Evolutionary conservation across 23 red algal genomes (phyloP).

Genomic region (Gracilaria gracilis): DNA sequence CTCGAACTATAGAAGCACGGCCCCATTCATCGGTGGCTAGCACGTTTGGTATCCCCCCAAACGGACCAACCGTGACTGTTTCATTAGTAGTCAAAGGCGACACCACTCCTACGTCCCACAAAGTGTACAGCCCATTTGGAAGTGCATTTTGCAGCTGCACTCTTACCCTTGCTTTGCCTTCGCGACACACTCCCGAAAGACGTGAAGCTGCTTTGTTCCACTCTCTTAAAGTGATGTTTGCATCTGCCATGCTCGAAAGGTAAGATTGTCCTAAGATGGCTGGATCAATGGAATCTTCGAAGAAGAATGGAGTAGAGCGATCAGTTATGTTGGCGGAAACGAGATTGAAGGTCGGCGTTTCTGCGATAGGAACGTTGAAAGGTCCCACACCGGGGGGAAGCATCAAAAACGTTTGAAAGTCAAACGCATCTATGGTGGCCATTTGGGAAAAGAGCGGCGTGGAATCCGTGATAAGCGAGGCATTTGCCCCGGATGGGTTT

Average conservation of each 20-base stretch:
- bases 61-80: not conserved
- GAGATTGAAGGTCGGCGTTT: conserved; percentile 15
- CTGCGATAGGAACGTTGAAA: conserved; percentile 37
- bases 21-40: conserved; percentile 26
- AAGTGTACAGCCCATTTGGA: conserved; percentile 21
- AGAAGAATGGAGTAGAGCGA: conserved; percentile 9
- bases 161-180: not conserved
- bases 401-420: conserved; percentile 11
- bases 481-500: conserved; percentile 17
- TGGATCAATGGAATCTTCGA: conserved; percentile 15
- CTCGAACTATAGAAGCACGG: not conserved
- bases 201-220: conserved; percentile 37
- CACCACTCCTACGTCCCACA: conserved; percentile 24
- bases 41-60: conserved; percentile 45
- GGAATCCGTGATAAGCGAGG: conserved; percentile 14
- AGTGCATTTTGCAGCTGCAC: conserved; percentile 16
- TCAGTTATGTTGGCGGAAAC: conserved; percentile 7
- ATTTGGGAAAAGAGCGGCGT: conserved; percentile 18
- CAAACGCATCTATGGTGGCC: conserved; percentile 28
- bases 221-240: conserved; percentile 3
- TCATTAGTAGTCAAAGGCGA: conserved; percentile 9
- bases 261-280: not conserved
- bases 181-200: not conserved
- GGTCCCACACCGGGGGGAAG: conserved; percentile 29
- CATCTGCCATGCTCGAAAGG: not conserved